Percentiles rank a stretch among this genome's conserved stretches.
These are phyloP conservation scores for Graphiopsis chlorocephala DNA, from an alignment of 2,329 filamentous ascomycete genomes.

Conservation along the genomic window DNA sequence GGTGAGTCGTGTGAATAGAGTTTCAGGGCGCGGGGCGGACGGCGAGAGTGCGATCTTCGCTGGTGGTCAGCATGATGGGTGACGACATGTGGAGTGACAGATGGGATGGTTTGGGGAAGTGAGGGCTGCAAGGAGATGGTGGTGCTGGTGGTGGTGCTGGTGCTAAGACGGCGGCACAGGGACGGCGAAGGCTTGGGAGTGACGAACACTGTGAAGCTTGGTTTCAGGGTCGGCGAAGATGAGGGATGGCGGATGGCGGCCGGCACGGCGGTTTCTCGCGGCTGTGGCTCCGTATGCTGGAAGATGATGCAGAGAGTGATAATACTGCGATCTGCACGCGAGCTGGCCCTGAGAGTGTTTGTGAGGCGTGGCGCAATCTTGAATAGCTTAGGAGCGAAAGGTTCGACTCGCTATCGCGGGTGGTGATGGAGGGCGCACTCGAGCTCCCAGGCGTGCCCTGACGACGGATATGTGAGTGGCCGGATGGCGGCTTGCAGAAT, in stretches of 20 bases:
- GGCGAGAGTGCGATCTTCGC: conserved; percentile 1
- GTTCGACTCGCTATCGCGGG: not conserved
- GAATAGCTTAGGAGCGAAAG: not conserved
- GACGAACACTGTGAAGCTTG: conserved; percentile 7
- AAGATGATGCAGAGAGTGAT: not conserved
- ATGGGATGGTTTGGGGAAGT: not conserved
- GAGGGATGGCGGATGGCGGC: not conserved
- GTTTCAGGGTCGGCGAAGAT: not conserved
- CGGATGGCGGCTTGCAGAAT: not conserved
- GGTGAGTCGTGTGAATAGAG: conserved; percentile 3
- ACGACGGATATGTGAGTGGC: not conserved
- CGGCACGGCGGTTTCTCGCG: not conserved
- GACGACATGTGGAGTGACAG: conserved; percentile 7
- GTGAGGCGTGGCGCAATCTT: conserved; percentile 1
- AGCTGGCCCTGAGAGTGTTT: not conserved
- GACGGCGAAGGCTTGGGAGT: not conserved
- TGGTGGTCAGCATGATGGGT: conserved; percentile 3
- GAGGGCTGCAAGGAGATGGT: not conserved
- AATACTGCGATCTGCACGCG: not conserved
- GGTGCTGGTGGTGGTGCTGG: not conserved
- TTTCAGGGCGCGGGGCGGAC: conserved; percentile 2
- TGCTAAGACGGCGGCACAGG: not conserved
- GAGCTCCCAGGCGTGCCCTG: not conserved
- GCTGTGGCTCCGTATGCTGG: not conserved
- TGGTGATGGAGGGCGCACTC: not conserved